Evolutionary conservation across 2,329 filamentous ascomycete species (phyloP), one percentile per base, ranked within the genome.

Genomic region (Trichoderma citrinoviride): DNA sequence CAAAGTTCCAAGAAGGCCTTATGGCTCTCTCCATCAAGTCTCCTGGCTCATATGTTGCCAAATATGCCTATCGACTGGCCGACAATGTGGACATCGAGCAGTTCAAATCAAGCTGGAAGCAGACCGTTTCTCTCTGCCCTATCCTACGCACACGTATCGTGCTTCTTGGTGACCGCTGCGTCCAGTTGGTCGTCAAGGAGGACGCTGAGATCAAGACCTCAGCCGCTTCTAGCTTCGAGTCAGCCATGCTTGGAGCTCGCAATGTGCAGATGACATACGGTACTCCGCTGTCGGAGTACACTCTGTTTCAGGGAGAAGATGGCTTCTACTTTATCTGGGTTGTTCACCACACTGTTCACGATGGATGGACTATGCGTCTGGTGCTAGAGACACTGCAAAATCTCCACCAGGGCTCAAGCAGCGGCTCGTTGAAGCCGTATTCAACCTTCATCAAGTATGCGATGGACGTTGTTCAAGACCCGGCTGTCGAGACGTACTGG

Each of bases 1-100:
- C 76, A 15, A 71, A 73, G 3, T 68, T 79, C 1, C 78, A 80
- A 56, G 76, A 77, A 67, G 76, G 75, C 3, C 71, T 80, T 1
- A 70, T 80, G 43, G 73, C 76, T 0, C 67, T 78, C 0, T 71
- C 76, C 1, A 69, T 68, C 41, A 71, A 63, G 70, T 37, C 68
- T 71, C 23, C 56, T 56, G 7, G 77, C 71, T 7, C n/a, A n/a
- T 64, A 53, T 66, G 66, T 56, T 40, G 57, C 15, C 1, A 61
- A 64, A 40, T 56, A 66, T n/a, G 72, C 73, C 0, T 80, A 80
- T 50, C 69, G 77, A 6, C 63, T 75, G 2, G 41, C 68, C 0
- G 57, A 49, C 2, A 15, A 71, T 23, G 37, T 71, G 7, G 66
- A 75, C 3, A 23, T 72, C 27, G 49, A 46, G 7, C 55, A 46